Percentiles rank a stretch among this genome's conserved stretches.
Conservation (phyloP, 768 basidiomycete genomes). For the Mycena latifolia region DNA sequence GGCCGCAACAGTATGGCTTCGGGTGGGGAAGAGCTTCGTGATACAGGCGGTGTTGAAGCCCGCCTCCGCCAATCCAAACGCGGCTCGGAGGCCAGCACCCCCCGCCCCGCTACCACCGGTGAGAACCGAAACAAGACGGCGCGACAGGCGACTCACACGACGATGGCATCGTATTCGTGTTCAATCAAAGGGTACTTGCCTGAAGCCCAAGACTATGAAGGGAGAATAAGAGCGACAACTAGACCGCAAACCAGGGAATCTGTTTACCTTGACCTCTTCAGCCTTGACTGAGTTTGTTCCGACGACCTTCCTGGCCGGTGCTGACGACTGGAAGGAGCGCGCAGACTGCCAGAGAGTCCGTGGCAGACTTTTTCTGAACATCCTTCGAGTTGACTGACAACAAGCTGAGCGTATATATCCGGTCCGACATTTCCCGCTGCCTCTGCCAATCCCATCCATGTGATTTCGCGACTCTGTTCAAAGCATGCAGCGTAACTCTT, state of each 20-base stretch:
- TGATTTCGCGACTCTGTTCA: background rate
- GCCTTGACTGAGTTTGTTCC: constrained; percentile 84
- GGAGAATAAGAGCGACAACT: constrained; percentile 30
- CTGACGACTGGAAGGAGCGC: constrained; percentile 77
- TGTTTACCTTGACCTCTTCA: constrained; percentile 79
- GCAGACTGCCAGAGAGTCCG: constrained; percentile 62
- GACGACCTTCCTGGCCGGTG: constrained; percentile 69
- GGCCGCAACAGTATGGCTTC: constrained; percentile 98
- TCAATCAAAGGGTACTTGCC: constrained; percentile 98
- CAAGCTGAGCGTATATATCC: constrained; percentile 30
- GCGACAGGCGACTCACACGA: constrained; percentile 78
- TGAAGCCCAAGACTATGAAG: constrained; percentile 74
- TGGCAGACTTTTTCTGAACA: constrained; percentile 76
- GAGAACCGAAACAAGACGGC: constrained; percentile 7
- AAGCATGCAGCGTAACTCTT: too few species aligned
- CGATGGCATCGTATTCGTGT: constrained; percentile 98
- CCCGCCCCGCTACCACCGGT: constrained; percentile 83
- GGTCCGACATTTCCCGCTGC: constrained; percentile 14
- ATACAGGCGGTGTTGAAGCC: constrained; percentile 99
- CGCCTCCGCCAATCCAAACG: constrained; percentile 97
- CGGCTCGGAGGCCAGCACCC: constrained; percentile 97
- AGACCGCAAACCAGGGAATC: constrained; percentile 14
- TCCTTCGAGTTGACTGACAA: constrained; percentile 52
- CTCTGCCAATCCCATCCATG: constrained; percentile 22
- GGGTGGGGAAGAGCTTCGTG: constrained; percentile 98